These are phyloP conservation scores for Larix kaempferi DNA, from an alignment of 75 land plant genomes.

Conservation along the genomic window DNA sequence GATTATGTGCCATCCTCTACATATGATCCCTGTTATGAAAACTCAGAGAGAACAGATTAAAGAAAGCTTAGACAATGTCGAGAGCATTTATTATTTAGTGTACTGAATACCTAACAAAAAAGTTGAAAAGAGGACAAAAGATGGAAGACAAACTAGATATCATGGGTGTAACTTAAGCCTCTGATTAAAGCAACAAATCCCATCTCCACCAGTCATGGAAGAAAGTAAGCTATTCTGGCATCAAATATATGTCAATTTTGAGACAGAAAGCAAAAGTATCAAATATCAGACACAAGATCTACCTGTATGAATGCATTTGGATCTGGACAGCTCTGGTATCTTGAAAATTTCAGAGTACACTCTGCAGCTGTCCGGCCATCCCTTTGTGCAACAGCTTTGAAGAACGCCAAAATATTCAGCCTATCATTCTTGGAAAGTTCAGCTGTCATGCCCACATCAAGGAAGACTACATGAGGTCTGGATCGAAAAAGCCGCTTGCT, in stretches of 20 bases:
- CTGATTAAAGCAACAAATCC: not conserved
- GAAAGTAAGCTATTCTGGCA: not conserved
- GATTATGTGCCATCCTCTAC: not conserved
- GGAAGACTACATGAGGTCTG: slow-evolving; percentile 78
- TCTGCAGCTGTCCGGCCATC: slow-evolving; percentile 89
- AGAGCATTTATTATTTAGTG: too few species aligned
- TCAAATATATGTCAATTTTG: too few species aligned
- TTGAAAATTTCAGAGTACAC: slow-evolving; percentile 75
- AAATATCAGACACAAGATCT: not conserved
- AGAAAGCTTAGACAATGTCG: not conserved
- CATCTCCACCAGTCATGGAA: not conserved
- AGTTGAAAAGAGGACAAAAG: not conserved
- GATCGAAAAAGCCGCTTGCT: slow-evolving; percentile 40
- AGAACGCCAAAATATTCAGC: slow-evolving; percentile 63
- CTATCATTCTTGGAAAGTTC: slow-evolving; percentile 74
- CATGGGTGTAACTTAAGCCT: not conserved
- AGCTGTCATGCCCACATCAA: slow-evolving; percentile 97
- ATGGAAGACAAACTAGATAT: not conserved
- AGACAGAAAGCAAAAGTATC: too few species aligned
- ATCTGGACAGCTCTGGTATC: slow-evolving; percentile 73
- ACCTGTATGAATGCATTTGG: slow-evolving; percentile 73
- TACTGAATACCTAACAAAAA: not conserved
- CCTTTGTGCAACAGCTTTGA: slow-evolving; percentile 77
- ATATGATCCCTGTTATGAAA: not conserved
- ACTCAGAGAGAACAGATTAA: not conserved